Base-by-base conservation (phyloP, 192 early-diverging fungal genomes). In the Chytriomyces hyalinus region DNA sequence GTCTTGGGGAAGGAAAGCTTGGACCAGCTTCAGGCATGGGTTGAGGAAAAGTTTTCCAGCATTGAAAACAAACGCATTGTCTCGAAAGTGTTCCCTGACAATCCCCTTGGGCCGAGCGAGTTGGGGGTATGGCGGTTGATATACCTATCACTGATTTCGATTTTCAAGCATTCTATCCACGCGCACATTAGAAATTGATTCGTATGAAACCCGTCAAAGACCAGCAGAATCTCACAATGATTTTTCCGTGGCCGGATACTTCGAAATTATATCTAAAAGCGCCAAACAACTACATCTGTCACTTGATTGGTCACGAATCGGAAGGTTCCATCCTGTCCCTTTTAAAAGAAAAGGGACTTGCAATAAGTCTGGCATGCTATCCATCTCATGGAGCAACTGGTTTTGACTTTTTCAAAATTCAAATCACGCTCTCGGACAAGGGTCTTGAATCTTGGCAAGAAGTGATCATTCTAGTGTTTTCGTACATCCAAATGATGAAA, bases 281-380 rank as follows among this genome's bases (percentile, higher is more conserved):
- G 80, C 93, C 96, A 26, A 85, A 86, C 15, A 79, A 88, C 10
- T 97, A 97, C 81, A 75, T 95, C 49, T 90, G 90, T n/a, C 95
- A 96, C 79, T 85, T 97, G 64, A 90, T 99, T 73, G 96, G 96
- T 0, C 95, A 97, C 83, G 96, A 98, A 80, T 91, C 91, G 43
- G 81, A 83, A 28, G 97, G 97, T 10, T 97, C 97, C 5, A 84
- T 97, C 50, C 83, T 96, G 17, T 93, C 93, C 5, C 78, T 90
- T 36, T 83, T 99, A 43, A 97, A 96, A 75, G 87, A 90, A 69
- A 89, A 92, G 67, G 94, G 96, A 1, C 97, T 96, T 94, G 94
- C 94, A 0, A 91, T 92, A 28, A 87, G 86, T 60, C 80, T 96
- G 45, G 83, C 86, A 8, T 92, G 90, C 0, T 92, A 91, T 28